Percentiles rank a stretch among this genome's conserved stretches.
phyloP scores from a whole-genome alignment of 208 protist species.

The Histomonas meleagridis region DNA sequence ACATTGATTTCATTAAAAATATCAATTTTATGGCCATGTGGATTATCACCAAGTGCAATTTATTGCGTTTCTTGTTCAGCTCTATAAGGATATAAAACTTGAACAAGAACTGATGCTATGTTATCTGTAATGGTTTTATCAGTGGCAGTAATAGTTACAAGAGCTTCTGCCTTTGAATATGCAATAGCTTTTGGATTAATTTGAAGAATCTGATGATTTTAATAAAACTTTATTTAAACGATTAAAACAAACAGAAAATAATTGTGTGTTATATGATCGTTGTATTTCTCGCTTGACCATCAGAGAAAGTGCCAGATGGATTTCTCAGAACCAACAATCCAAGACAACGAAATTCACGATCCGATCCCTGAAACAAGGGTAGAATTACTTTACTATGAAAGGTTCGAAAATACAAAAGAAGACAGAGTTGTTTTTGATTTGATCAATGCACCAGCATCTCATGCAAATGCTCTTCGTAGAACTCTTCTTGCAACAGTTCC shows the following conservation, averaged over 20 bases:
- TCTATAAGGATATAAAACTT: not conserved
- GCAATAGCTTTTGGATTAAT: not conserved
- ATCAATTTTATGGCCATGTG: not conserved
- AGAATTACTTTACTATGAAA: not conserved
- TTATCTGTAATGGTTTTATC: not conserved
- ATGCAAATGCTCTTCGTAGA: conserved; percentile 30
- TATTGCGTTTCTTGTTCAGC: not conserved
- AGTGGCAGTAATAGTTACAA: not conserved
- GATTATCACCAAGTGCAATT: not conserved
- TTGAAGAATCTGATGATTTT: not conserved
- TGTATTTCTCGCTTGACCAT: too few relatives aligned
- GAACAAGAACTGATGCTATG: not conserved
- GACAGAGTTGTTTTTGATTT: conserved; percentile 20
- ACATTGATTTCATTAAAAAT: not conserved
- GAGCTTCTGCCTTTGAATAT: not conserved
- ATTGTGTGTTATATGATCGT: too few relatives aligned
- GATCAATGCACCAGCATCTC: conserved; percentile 4
- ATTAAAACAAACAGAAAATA: too few relatives aligned
- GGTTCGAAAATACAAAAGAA: not conserved
- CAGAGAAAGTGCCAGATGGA: too few relatives aligned
- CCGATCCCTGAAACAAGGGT: not conserved
- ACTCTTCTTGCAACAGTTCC: not conserved
- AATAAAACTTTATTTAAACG: not conserved
- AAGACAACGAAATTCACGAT: not conserved
- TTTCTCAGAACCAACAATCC: too few relatives aligned